phyloP scores from a whole-genome alignment of 2,329 filamentous ascomycete species.

The Trichoderma guizhouense region DNA sequence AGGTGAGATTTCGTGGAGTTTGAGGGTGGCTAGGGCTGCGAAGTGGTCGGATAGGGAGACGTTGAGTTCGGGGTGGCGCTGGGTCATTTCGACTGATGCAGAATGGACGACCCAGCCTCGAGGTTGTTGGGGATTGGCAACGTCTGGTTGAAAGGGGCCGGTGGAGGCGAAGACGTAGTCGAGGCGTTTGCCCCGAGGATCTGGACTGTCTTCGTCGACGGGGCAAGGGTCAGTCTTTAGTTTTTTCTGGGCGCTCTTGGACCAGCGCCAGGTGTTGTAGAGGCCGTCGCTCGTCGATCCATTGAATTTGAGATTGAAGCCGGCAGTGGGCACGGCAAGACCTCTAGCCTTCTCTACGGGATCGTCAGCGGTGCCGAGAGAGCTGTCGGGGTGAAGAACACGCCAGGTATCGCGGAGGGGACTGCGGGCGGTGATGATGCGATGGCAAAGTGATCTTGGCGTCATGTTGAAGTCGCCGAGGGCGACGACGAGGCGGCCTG shows the following conservation, averaged over 20 bases:
- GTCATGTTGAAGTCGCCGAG: slow-evolving; percentile 97
- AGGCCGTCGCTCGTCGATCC: slow-evolving; percentile 83
- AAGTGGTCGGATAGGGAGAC: slow-evolving; percentile 96
- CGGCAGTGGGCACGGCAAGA: slow-evolving; percentile 67
- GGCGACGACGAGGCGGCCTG: slow-evolving; percentile 79
- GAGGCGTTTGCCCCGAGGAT: slow-evolving; percentile 77
- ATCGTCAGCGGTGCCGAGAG: slow-evolving; percentile 69
- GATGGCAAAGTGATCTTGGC: slow-evolving; percentile 80
- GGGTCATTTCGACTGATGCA: slow-evolving; percentile 73
- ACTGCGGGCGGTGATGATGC: slow-evolving; percentile 73
- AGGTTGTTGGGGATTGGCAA: slow-evolving; percentile 19
- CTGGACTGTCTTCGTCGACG: slow-evolving; percentile 62
- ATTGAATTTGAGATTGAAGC: slow-evolving; percentile 74
- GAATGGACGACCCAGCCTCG: slow-evolving; percentile 65
- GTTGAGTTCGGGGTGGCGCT: slow-evolving; percentile 73
- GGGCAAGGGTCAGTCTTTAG: slow-evolving; percentile 56
- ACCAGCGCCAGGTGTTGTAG: slow-evolving; percentile 93
- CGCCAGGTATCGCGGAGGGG: slow-evolving; percentile 83
- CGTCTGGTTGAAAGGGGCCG: slow-evolving; percentile 31
- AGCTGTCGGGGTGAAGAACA: slow-evolving; percentile 76
- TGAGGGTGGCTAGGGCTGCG: slow-evolving; percentile 77
- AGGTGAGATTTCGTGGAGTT: slow-evolving; percentile 39
- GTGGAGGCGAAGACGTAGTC: slow-evolving; percentile 89
- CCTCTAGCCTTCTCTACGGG: slow-evolving; percentile 63
- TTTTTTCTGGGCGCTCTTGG: slow-evolving; percentile 63